Base-by-base conservation (phyloP, 1,139 yeast species). In the Scheffersomyces lignicola region DNA sequence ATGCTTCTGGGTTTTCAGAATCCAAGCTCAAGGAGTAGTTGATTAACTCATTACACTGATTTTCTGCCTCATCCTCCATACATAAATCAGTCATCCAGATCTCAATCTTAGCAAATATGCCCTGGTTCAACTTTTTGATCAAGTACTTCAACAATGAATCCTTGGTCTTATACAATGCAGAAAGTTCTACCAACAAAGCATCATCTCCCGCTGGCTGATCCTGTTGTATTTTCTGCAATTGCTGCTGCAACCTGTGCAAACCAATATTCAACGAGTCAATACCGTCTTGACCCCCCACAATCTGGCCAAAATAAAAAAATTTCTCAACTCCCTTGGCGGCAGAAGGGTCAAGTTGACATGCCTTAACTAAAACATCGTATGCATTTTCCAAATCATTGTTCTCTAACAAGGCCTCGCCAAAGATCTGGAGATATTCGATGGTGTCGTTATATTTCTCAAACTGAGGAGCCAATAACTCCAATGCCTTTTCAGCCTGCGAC, bases 11-110 rank as follows among this genome's bases (percentile, higher is more conserved):
- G 38, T 83, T 79, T 5, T 62, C 58, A 4, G 53, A 36, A 43
- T 86, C 90, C 24, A 85, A 61, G 36, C 74, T 60, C 49, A 88
- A 60, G 1, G 95, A 82, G 48, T 76, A 77, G 4, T 75, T 62
- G 34, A 90, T 83, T 47, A 87, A 69, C 37, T 73, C 73, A 48
- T 89, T 86, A 62, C 98, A 94, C 56, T 78, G 75, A 4, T 58
- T 30, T 58, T 92, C 98, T 2, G 98, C 97, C 48, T 83, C 82
- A 5, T 79, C 79, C 48, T 87, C 95, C 96, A 90, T 89, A 56
- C 97, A 90, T 45, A 92, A 69, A 65, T 92, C 99, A 1, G 99
- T 94, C 98, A 92, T 92, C 97, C 97, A 92, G 41, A 94, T 87
- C 60, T 92, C 99, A 50, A 92, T 84, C 64, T 83, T 75, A 8